These are phyloP conservation scores for Venturia effusa DNA, from an alignment of 2,329 filamentous ascomycete species.

Conservation along the genomic window DNA sequence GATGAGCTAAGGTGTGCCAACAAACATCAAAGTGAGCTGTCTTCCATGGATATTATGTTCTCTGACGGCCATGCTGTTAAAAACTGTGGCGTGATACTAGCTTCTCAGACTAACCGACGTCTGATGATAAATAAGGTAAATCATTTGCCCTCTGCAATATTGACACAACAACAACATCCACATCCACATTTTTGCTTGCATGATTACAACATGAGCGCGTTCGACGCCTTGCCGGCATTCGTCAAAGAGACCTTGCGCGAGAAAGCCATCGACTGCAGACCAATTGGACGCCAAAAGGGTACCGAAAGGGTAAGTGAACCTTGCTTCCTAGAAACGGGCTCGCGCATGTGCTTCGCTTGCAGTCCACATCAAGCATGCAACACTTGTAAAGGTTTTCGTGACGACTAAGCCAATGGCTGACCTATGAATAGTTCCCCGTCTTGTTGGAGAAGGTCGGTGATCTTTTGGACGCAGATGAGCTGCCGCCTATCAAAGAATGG, in stretches of 20 bases:
- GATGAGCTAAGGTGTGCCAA: not conserved
- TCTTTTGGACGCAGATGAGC: not conserved
- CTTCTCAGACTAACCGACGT: not conserved
- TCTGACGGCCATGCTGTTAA: not conserved
- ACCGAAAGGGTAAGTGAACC: constrained; percentile 8
- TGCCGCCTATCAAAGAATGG: constrained; percentile 4
- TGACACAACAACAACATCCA: not conserved
- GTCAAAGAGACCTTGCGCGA: not conserved
- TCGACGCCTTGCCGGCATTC: not conserved
- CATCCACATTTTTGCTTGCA: not conserved
- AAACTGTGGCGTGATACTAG: not conserved
- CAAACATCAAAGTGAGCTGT: not conserved
- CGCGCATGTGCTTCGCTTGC: not conserved
- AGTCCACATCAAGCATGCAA: not conserved
- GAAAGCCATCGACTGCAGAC: constrained; percentile 7
- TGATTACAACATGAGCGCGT: not conserved
- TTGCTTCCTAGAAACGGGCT: not conserved
- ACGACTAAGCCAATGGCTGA: not conserved
- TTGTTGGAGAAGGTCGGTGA: not conserved
- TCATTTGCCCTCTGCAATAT: not conserved
- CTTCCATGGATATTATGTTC: not conserved
- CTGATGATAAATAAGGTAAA: not conserved
- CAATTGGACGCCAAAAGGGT: constrained; percentile 5
- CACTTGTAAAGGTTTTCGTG: not conserved
- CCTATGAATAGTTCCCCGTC: not conserved